These are phyloP conservation scores for Apophysomyces variabilis DNA, from an alignment of 371 early-diverging fungal genomes.

Conservation along the genomic window DNA sequence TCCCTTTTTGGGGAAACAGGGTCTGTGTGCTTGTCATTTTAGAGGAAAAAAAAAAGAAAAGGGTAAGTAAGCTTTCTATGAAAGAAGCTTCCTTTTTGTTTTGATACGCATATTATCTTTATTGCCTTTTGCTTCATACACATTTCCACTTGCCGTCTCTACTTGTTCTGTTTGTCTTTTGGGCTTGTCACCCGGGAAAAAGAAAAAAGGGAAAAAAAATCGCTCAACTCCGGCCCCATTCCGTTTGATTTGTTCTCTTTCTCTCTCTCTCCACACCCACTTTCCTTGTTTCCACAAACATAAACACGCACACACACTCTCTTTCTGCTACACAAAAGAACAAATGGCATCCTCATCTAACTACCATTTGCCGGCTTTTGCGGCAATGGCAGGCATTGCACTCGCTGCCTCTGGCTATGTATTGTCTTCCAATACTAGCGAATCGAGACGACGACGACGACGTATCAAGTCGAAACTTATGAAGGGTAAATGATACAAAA, in stretches of 20 bases:
- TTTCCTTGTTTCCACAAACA: too few species aligned
- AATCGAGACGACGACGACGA: constrained; percentile 42
- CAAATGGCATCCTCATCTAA: constrained; percentile 42
- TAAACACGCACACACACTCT: background rate
- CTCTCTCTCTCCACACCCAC: too few species aligned
- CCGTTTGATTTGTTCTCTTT: constrained; percentile 1
- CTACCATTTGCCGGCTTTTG: constrained; percentile 53
- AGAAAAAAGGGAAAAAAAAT: constrained; percentile 6
- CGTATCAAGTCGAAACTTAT: constrained; percentile 46
- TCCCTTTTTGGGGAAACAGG: too few species aligned
- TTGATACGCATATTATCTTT: too few species aligned
- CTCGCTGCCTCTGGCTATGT: constrained; percentile 54
- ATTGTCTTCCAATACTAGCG: constrained; percentile 32
- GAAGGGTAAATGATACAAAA: constrained; percentile 28
- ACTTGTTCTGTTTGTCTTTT: too few species aligned
- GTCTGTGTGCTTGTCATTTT: too few species aligned
- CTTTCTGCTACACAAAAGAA: background rate
- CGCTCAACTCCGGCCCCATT: background rate
- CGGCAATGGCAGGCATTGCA: constrained; percentile 53
- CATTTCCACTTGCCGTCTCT: too few species aligned
- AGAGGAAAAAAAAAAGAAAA: too few species aligned
- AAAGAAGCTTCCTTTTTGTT: too few species aligned
- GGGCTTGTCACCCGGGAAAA: constrained; percentile 28
- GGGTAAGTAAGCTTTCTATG: too few species aligned
- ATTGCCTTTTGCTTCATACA: too few species aligned